phyloP scores from a whole-genome alignment of 768 basidiomycete genomes.

The Lactarius psammicola region DNA sequence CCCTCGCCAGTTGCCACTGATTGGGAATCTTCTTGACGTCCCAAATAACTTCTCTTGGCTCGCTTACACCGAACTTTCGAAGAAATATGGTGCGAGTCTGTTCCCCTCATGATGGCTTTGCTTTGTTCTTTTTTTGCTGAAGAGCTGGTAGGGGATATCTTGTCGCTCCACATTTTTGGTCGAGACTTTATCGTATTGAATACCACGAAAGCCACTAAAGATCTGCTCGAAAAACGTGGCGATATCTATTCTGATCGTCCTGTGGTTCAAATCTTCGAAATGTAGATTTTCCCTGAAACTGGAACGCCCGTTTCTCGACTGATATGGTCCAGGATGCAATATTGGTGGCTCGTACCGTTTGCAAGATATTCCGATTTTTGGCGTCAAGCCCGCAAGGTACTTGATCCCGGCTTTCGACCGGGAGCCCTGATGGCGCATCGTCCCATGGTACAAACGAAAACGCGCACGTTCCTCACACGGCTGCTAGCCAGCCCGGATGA shows the following conservation, averaged over 20 bases:
- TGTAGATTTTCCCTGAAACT: background rate
- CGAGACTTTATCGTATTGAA: constrained; percentile 51
- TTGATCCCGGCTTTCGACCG: constrained; percentile 11
- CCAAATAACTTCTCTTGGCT: constrained; percentile 14
- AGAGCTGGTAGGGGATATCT: constrained; percentile 2
- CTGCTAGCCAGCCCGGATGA: constrained; percentile 1
- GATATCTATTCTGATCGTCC: constrained; percentile 31
- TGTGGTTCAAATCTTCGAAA: background rate
- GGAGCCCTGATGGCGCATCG: background rate
- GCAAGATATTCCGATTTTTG: background rate
- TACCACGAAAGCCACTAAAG: constrained; percentile 43
- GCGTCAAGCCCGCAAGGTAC: background rate
- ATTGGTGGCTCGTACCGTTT: background rate
- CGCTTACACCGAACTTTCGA: background rate
- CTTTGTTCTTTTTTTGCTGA: background rate
- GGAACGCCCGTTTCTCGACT: background rate
- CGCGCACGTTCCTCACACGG: constrained; percentile 2
- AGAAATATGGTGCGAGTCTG: background rate
- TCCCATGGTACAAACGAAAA: constrained; percentile 1
- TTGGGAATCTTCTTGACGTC: constrained; percentile 16
- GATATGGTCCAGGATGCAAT: background rate
- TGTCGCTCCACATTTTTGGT: constrained; percentile 38
- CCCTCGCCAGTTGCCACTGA: constrained; percentile 9
- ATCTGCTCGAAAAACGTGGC: constrained; percentile 56
- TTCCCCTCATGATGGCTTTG: too few relatives aligned